Conservation (phyloP, 768 basidiomycete species). For the Tylopilus plumbeoviolaceoides region DNA sequence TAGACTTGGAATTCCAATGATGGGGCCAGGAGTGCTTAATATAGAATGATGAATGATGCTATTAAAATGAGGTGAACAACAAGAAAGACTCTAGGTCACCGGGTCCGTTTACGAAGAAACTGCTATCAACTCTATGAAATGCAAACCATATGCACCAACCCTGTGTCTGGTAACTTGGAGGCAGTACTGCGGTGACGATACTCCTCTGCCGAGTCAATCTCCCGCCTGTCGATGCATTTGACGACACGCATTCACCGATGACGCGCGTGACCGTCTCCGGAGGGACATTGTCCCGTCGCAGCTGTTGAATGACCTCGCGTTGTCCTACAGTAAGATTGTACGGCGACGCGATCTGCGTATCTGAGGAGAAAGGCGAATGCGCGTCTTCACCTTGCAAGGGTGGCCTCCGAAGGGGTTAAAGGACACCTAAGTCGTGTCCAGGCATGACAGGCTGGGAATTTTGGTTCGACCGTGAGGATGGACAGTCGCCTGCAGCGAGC, state of each 20-base stretch:
- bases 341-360: background rate
- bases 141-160: background rate
- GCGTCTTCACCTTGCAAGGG: background rate
- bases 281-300: conserved; percentile 10
- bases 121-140: background rate
- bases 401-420: too few species aligned
- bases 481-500: background rate
- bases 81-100: too few species aligned
- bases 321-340: conserved; percentile 13
- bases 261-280: conserved; percentile 15
- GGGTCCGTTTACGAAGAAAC: background rate
- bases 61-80: too few species aligned
- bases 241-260: conserved; percentile 6
- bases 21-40: too few species aligned
- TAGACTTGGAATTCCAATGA: too few species aligned
- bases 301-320: conserved; percentile 7
- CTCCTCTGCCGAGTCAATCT: background rate
- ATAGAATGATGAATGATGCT: too few species aligned
- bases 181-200: conserved; percentile 6
- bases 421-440: background rate
- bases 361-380: background rate
- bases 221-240: background rate
- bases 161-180: conserved; percentile 21
- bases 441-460: conserved; percentile 2
- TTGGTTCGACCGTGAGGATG: background rate